phyloP scores from a whole-genome alignment of 331 rosid genomes.

The Malus hybrid region DNA sequence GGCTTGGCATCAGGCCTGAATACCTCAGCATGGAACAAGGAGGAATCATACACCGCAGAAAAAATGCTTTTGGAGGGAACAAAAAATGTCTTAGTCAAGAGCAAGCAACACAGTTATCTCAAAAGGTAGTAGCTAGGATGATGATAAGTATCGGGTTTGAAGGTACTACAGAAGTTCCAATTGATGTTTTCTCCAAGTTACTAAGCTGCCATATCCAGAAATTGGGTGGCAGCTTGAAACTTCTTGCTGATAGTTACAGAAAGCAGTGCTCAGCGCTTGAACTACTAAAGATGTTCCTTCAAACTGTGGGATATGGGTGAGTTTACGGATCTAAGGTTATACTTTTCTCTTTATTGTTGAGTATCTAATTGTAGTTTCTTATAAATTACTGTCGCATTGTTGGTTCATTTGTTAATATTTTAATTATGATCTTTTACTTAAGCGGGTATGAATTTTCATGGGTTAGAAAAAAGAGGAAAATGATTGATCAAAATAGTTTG shows the following conservation, averaged over 20 bases:
- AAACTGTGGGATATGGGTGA: conserved; percentile 70
- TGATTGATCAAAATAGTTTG: background rate
- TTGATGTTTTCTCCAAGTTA: conserved; percentile 72
- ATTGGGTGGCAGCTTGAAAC: conserved; percentile 62
- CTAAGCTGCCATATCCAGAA: conserved; percentile 54
- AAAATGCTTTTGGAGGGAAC: conserved; percentile 44
- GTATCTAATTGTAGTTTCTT: background rate
- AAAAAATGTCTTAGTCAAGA: conserved; percentile 50
- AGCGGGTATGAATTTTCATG: background rate
- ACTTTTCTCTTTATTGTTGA: background rate
- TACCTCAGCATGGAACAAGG: conserved; percentile 51
- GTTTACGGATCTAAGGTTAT: conserved; percentile 1
- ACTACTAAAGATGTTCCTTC: conserved; percentile 82
- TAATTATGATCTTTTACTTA: background rate
- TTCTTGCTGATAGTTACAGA: conserved; percentile 78
- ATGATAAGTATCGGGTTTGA: conserved; percentile 66
- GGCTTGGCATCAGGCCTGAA: conserved; percentile 72
- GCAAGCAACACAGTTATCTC: conserved; percentile 57
- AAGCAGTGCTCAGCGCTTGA: conserved; percentile 81
- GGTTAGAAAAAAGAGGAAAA: background rate
- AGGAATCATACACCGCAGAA: conserved; percentile 42
- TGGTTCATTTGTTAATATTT: background rate
- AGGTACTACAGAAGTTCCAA: conserved; percentile 68
- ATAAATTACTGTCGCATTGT: background rate
- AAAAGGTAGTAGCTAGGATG: conserved; percentile 57